Base-by-base conservation (phyloP, 2,329 filamentous ascomycete species). In the Scytalidium sp. region DNA sequence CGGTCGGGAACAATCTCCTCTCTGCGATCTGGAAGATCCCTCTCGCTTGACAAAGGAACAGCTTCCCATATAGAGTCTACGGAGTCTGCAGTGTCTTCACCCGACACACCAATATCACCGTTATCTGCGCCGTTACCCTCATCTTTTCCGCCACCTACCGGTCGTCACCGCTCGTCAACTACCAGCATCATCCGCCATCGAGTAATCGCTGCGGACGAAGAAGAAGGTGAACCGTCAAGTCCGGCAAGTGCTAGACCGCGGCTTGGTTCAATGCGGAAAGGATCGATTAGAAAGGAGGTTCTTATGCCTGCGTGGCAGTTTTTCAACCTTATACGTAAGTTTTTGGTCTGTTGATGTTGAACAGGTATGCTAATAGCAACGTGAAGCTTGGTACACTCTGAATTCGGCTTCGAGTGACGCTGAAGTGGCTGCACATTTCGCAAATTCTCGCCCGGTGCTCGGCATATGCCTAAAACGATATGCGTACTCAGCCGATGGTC, bases 261-360 rank as follows among this genome's bases (percentile, higher is more conserved):
- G 13, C 5, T 36, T 36, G 32, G 44, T 56, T 56, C 59, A 57
- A 51, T 59, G 59, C 56, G 64, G 19, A 67, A 63, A 56, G 65
- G 58, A 13, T 56, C 60, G 32, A 53, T 78, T 45, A 68, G 79
- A 56, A 96, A 93, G 63, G 92, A 96, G 60, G 88, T 97, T 13
- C 85, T 93, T 51, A 96, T 97, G 74, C 93, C 93, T 32, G 94
- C 94, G 2, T 97, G 92, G 91, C 93, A 97, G 62, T 96, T 97
- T 64, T 97, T 97, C 70, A 90, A 88, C 62, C 74, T 97, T 21
- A 90, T 97, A 60, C 92, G 88, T 91, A 73, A 71, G 87, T 76
- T 44, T 49, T 57, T 60, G 50, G 55, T 62, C 60, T 54, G 47
- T 47, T 47, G 48, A 43, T 42, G 50, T 40, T 45, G 23, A 50